phyloP scores from a whole-genome alignment of 83 land plant species.

The Isoetes engelmannii region DNA sequence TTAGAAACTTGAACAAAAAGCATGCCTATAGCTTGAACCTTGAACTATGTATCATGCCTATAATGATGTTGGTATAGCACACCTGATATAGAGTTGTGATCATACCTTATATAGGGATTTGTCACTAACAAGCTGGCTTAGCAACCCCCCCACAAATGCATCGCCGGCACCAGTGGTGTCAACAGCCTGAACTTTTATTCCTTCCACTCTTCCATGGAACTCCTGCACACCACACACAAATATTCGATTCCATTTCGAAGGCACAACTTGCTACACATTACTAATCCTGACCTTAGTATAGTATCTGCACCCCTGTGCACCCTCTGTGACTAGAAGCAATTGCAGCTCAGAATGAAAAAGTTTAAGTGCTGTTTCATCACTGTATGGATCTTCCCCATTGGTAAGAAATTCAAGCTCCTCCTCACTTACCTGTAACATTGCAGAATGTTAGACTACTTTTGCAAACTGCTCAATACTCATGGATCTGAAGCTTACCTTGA shows the following conservation, averaged over 20 bases:
- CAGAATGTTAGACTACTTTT: neutral
- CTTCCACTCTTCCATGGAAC: constrained; percentile 47
- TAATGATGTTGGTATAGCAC: no score
- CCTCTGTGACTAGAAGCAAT: constrained; percentile 61
- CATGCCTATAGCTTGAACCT: neutral
- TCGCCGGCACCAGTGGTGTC: constrained; percentile 83
- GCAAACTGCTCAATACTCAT: neutral
- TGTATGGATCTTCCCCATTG: constrained; percentile 54
- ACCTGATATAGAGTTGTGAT: neutral
- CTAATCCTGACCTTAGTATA: constrained; percentile 48
- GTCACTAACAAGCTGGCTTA: constrained; percentile 44
- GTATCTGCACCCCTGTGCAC: constrained; percentile 66
- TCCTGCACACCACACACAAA: constrained; percentile 21
- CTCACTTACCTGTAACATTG: constrained; percentile 45
- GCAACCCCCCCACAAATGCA: constrained; percentile 57
- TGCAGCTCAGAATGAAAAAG: constrained; percentile 61
- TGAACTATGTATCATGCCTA: no score
- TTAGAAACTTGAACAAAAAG: neutral
- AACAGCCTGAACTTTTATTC: constrained; percentile 43
- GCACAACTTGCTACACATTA: neutral
- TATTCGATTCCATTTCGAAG: neutral
- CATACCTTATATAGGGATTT: constrained; percentile 37
- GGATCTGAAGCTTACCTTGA: constrained; percentile 41
- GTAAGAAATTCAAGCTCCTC: constrained; percentile 71
- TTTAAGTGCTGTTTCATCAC: constrained; percentile 41